phyloP scores from a whole-genome alignment of 495 filamentous ascomycete species.

The Parachaetomium inaequale region DNA sequence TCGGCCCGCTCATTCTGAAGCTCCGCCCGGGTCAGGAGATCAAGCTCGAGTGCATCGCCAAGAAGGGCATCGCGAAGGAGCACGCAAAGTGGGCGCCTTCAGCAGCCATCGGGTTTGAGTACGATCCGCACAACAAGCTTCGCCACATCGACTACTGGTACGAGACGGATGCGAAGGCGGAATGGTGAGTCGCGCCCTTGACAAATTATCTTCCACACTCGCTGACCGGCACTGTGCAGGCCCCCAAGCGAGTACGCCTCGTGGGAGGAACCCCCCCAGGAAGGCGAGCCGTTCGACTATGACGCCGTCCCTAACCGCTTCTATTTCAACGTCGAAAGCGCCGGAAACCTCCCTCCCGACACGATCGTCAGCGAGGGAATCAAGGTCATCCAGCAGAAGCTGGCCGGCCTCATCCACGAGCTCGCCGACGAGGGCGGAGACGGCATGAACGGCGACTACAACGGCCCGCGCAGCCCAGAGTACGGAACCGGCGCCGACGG shows the following conservation, averaged over 20 bases:
- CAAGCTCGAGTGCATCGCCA: constrained; percentile 84
- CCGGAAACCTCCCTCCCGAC: constrained; percentile 83
- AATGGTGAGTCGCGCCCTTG: constrained; percentile 66
- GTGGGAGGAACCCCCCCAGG: constrained; percentile 77
- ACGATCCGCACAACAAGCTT: constrained; percentile 94
- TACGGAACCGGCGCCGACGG: constrained; percentile 53
- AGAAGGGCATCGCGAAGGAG: constrained; percentile 98
- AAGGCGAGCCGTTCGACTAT: constrained; percentile 85
- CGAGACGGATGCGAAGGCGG: constrained; percentile 73
- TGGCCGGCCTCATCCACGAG: constrained; percentile 76
- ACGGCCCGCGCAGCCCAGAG: constrained; percentile 59
- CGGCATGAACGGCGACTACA: constrained; percentile 51
- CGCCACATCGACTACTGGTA: constrained; percentile 90
- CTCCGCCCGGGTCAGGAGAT: constrained; percentile 83
- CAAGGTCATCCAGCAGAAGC: constrained; percentile 81
- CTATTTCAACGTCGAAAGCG: constrained; percentile 89
- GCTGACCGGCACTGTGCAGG: constrained; percentile 47
- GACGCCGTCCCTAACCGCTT: constrained; percentile 79
- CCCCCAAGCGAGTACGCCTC: constrained; percentile 78
- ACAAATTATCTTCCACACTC: not conserved
- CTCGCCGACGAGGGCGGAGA: constrained; percentile 56
- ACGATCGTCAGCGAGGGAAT: constrained; percentile 84
- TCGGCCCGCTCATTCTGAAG: constrained; percentile 82
- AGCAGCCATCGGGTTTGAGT: constrained; percentile 92
- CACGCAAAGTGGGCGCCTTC: constrained; percentile 96